Evolutionary conservation across 2,329 filamentous ascomycete genomes (phyloP).

Genomic region (Penicillium sp.): DNA sequence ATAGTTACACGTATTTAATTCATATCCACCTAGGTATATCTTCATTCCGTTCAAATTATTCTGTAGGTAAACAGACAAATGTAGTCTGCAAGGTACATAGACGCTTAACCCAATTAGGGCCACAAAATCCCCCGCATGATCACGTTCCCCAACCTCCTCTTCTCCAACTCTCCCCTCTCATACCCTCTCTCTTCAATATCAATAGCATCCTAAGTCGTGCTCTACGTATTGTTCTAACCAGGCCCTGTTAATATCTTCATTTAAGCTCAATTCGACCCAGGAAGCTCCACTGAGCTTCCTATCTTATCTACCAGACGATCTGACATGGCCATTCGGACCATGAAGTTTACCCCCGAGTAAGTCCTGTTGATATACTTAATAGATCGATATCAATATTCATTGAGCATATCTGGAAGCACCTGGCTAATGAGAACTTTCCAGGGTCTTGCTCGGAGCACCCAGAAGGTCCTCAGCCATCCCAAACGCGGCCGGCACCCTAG

Average conservation of each 20-base stretch:
- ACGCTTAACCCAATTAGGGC: slow-evolving; percentile 5
- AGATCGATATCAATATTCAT: background rate
- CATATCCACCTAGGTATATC: too few species aligned
- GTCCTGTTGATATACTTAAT: background rate
- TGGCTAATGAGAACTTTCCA: slow-evolving; percentile 18
- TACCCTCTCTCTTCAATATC: background rate
- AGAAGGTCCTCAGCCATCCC: slow-evolving; percentile 46
- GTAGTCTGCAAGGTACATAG: background rate
- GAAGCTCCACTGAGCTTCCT: slow-evolving; percentile 15
- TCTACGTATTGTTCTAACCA: background rate
- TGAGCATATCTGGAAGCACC: background rate
- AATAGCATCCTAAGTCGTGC: background rate
- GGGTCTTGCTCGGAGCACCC: slow-evolving; percentile 48
- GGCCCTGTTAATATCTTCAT: background rate
- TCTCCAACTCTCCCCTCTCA: background rate
- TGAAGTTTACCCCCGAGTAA: slow-evolving; percentile 46
- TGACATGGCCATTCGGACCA: slow-evolving; percentile 42
- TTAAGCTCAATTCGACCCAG: background rate
- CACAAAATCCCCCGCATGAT: slow-evolving; percentile 1
- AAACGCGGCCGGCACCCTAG: slow-evolving; percentile 47
- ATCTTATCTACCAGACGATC: slow-evolving; percentile 19
- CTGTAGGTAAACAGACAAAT: too few species aligned
- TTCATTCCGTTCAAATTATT: too few species aligned
- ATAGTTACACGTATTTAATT: too few species aligned
- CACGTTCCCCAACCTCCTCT: slow-evolving; percentile 4